phyloP scores from a whole-genome alignment of 805 yeast species.

The Saccharomycopsis vini region DNA sequence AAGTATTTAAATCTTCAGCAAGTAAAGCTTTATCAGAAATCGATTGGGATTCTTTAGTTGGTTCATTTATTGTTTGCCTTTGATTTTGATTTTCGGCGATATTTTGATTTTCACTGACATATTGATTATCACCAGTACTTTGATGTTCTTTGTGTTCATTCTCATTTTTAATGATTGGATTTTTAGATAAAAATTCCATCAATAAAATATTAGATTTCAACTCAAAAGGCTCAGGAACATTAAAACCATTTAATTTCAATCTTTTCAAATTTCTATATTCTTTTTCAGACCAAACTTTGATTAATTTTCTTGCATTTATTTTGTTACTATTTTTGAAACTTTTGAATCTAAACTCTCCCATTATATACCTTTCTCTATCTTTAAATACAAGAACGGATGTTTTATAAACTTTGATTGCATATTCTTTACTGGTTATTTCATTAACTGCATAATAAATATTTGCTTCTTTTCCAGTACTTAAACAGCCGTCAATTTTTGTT shows the following conservation, averaged over 20 bases:
- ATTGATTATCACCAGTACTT: too few relatives aligned
- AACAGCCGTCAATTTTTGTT: constrained; percentile 83
- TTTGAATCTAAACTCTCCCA: constrained; percentile 90
- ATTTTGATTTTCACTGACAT: too few relatives aligned
- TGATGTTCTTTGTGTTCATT: too few relatives aligned
- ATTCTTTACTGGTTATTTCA: constrained; percentile 41
- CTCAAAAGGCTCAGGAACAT: constrained; percentile 90
- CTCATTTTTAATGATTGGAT: too few relatives aligned
- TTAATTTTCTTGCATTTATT: constrained; percentile 95
- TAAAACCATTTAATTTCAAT: constrained; percentile 66
- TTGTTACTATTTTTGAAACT: constrained; percentile 62
- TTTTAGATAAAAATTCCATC: constrained; percentile 66
- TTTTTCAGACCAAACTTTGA: constrained; percentile 96
- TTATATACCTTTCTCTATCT: constrained; percentile 91
- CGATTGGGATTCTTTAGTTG: background rate
- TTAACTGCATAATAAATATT: constrained; percentile 79
- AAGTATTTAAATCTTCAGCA: background rate
- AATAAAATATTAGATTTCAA: constrained; percentile 83
- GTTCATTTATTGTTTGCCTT: background rate
- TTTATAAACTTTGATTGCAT: constrained; percentile 89
- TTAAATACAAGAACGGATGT: constrained; percentile 95
- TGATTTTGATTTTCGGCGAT: background rate
- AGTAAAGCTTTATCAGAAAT: background rate
- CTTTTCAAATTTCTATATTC: constrained; percentile 91
- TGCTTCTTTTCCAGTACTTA: constrained; percentile 98